A percentile compares a stretch with the other conserved stretches of the same genome.
These are phyloP conservation scores for Polygonum maritimum DNA, from an alignment of 148 eudicot genomes.

Conservation along the genomic window DNA sequence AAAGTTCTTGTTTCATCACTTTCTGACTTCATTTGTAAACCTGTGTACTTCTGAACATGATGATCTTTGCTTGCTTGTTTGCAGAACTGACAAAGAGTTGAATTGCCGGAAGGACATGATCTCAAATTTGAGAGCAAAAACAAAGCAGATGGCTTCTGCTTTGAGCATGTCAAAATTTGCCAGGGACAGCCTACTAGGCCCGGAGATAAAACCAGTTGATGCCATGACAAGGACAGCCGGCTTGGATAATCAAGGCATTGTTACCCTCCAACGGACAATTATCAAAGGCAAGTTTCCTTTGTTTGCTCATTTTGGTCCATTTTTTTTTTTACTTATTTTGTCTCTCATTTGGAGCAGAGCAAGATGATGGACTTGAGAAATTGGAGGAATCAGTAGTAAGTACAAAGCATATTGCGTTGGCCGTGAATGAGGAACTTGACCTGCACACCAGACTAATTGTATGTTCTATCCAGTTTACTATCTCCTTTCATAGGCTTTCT, in stretches of 20 bases:
- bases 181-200: slow-evolving; percentile 87
- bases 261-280: slow-evolving; percentile 77
- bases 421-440: slow-evolving; percentile 89
- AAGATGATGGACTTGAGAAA: slow-evolving; percentile 90
- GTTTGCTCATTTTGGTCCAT: background rate
- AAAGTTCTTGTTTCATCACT: background rate
- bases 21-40: background rate
- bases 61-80: slow-evolving; percentile 5
- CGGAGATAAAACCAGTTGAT: slow-evolving; percentile 69
- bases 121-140: slow-evolving; percentile 66
- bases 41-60: background rate
- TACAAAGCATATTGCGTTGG: slow-evolving; percentile 89
- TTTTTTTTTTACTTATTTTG: background rate
- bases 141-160: slow-evolving; percentile 72
- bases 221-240: slow-evolving; percentile 61
- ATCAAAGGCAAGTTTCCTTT: slow-evolving; percentile 65
- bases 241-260: slow-evolving; percentile 70
- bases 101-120: slow-evolving; percentile 73
- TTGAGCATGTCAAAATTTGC: slow-evolving; percentile 88
- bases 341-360: slow-evolving; percentile 40
- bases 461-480: slow-evolving; percentile 15
- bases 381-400: slow-evolving; percentile 84
- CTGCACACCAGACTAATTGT: slow-evolving; percentile 78
- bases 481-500: background rate
- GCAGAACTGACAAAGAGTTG: slow-evolving; percentile 76